These are phyloP conservation scores for Coprinopsis cinerea DNA, from an alignment of 768 basidiomycete genomes.

Conservation along the genomic window DNA sequence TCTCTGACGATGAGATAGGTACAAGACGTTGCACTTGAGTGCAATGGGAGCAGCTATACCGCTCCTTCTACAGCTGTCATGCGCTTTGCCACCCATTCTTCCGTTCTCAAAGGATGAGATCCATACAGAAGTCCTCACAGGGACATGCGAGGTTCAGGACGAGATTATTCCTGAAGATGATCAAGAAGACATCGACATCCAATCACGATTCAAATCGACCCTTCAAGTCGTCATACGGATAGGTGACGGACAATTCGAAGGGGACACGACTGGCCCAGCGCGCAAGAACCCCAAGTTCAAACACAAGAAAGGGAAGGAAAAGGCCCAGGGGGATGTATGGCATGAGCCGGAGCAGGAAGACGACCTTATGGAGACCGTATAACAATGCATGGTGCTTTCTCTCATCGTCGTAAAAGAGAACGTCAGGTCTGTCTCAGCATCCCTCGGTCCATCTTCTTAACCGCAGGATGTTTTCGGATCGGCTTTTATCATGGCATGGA, in stretches of 20 bases:
- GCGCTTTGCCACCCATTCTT: constrained; percentile 67
- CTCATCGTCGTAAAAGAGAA: neutral
- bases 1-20: constrained; percentile 33
- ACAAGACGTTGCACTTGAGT: constrained; percentile 66
- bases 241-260: constrained; percentile 54
- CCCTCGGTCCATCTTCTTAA: no score
- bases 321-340: constrained; percentile 11
- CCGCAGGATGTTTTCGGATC: no score
- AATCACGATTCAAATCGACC: constrained; percentile 66
- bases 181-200: constrained; percentile 61
- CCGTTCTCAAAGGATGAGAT: constrained; percentile 63
- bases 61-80: constrained; percentile 60
- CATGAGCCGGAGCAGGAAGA: constrained; percentile 31
- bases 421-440: no score
- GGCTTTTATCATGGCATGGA: no score
- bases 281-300: constrained; percentile 18
- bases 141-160: constrained; percentile 69
- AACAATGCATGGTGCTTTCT: neutral
- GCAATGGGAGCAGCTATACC: constrained; percentile 92
- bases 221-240: constrained; percentile 56
- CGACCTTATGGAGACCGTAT: constrained; percentile 26
- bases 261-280: constrained; percentile 24
- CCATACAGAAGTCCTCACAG: constrained; percentile 55
- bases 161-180: constrained; percentile 74
- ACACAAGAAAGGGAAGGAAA: constrained; percentile 11